phyloP scores from a whole-genome alignment of 148 eudicot genomes.

The Rhododendron williamsianum region DNA sequence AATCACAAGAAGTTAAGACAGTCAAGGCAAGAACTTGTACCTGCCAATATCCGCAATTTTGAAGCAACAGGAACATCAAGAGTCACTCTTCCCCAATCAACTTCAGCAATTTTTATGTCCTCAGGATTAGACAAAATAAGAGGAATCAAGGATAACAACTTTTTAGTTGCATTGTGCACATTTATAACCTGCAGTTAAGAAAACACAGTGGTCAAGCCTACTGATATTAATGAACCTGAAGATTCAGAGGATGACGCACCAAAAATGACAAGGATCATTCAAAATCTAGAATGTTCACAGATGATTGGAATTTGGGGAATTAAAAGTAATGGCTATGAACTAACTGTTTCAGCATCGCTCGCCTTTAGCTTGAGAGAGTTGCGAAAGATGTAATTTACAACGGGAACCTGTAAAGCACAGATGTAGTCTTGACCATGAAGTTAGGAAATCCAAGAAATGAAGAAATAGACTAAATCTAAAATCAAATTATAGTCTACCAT shows the following conservation, averaged over 20 bases:
- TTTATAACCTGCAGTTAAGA: conserved; percentile 52
- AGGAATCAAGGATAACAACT: conserved; percentile 60
- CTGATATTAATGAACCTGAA: not conserved
- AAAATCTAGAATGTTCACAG: not conserved
- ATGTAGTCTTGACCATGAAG: not conserved
- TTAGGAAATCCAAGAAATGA: not conserved
- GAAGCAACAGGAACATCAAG: conserved; percentile 55
- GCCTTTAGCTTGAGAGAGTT: conserved; percentile 80
- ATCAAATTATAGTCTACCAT: not conserved
- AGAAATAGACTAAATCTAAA: not conserved
- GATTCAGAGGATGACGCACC: not conserved
- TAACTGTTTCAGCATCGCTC: conserved; percentile 82
- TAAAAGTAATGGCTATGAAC: conserved; percentile 17
- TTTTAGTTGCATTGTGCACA: conserved; percentile 57
- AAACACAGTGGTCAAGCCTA: not conserved
- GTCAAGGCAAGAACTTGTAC: conserved; percentile 21
- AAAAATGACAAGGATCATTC: not conserved
- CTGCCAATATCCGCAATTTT: conserved; percentile 55
- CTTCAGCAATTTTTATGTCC: conserved; percentile 44
- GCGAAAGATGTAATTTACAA: conserved; percentile 60
- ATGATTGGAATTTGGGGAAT: not conserved
- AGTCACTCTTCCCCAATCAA: conserved; percentile 36
- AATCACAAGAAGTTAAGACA: not conserved
- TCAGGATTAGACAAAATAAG: conserved; percentile 38
- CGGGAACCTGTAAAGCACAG: conserved; percentile 48